phyloP scores from a whole-genome alignment of 1,284 basidiomycete species.

The Ustilago sp. region DNA sequence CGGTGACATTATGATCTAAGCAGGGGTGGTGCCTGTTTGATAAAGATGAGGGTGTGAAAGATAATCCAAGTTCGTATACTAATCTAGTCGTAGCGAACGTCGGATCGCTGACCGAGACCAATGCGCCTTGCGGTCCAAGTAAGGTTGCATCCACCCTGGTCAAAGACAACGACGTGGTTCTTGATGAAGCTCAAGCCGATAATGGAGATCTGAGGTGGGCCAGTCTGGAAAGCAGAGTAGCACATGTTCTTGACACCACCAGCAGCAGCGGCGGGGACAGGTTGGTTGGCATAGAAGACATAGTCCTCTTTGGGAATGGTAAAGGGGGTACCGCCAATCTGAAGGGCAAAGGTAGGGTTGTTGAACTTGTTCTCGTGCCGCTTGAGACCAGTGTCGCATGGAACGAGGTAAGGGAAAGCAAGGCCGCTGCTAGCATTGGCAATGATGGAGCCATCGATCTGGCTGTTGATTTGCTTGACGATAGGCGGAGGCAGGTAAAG shows the following conservation, averaged over 20 bases:
- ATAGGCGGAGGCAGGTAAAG: conserved; percentile 46
- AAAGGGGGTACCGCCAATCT: conserved; percentile 46
- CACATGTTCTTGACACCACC: conserved; percentile 50
- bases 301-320: conserved; percentile 53
- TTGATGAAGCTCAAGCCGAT: conserved; percentile 59
- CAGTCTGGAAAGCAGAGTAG: conserved; percentile 56
- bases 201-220: conserved; percentile 48
- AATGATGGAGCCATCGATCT: conserved; percentile 41
- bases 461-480: conserved; percentile 46
- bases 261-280: conserved; percentile 35
- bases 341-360: conserved; percentile 43
- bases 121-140: conserved; percentile 39
- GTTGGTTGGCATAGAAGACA: conserved; percentile 57
- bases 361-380: conserved; percentile 40
- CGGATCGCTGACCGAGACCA: conserved; percentile 42
- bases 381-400: conserved; percentile 55
- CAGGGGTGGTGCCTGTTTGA: not conserved
- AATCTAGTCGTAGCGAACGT: conserved; percentile 40
- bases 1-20: conserved; percentile 9
- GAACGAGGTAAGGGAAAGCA: conserved; percentile 52
- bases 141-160: conserved; percentile 47
- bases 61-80: not conserved
- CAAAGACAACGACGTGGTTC: conserved; percentile 56
- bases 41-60: not conserved
- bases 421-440: conserved; percentile 33